Evolutionary conservation across 495 filamentous ascomycete genomes (phyloP), one percentile per base, ranked within the genome.

Genomic region (Penicillium robsamsonii): DNA sequence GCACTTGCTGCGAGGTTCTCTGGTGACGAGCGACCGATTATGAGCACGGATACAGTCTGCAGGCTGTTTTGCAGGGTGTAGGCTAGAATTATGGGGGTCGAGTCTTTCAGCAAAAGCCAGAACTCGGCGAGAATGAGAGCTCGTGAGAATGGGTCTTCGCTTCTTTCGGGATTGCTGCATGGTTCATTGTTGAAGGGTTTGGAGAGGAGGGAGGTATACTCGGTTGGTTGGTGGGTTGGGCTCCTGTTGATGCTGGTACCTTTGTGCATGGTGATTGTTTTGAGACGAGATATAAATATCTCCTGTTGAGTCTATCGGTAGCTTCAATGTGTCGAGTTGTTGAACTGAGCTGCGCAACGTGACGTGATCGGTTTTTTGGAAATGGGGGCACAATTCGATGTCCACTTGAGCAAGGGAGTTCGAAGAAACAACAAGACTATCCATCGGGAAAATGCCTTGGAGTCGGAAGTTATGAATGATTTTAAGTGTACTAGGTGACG

Each of bases 11-110:
- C 88, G 9, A 97, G 76, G 18, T 90, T 84, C 67, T 93, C 85
- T 1, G 92, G 89, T 2, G 87, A 91, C 9, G 90, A 76, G 10
- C 90, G 84, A 20, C 92, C 92, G 18, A 91, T 90, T 15, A 96
- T 86, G 30, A 96, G 71, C 5, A 96, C 88, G 0, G 91, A 94
- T 18, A 88, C 67, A 0, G 92, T 96, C 69, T 96, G 92, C 0
- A 96, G 77, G 15, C 88, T 92, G 69, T 92, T 96, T 65, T 96
- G 92, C 6, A 96, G 80, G 0, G 87, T 85, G 69, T 96, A 96
- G 49, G 91, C 91, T 4, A 96, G 70, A 62, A 96, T 93, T 3
- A 96, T 90, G 0, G 92, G 92, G 3, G 89, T 70, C 0, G 90
- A 88, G 15, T 81, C 81, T 59, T 81, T 84, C 12, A 90, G 70